Evolutionary conservation across 2,329 filamentous ascomycete species (phyloP).

Genomic region (Colletotrichum camelliae): DNA sequence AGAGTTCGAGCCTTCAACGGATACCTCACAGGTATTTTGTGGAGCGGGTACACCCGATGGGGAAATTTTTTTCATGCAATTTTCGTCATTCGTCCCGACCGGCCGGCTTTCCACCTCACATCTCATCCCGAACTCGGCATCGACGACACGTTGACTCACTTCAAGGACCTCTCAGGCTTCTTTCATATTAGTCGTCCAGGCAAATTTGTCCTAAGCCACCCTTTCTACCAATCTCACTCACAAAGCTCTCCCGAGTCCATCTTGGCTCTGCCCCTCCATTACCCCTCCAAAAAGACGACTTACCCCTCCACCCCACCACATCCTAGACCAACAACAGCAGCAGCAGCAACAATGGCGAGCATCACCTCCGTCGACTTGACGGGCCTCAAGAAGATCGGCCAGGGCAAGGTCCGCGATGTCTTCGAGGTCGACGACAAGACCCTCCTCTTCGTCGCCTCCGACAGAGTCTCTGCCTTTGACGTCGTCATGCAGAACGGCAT

Average conservation of each 20-base stretch:
- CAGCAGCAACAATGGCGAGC: constrained; percentile 2
- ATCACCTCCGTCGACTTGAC: constrained; percentile 21
- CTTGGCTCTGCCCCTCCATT: background rate
- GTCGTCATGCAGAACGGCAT: constrained; percentile 80
- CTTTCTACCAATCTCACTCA: background rate
- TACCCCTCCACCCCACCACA: constrained; percentile 15
- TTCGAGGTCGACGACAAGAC: constrained; percentile 74
- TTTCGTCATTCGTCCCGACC: constrained; percentile 1
- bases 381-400: constrained; percentile 28
- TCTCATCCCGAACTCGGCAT: constrained; percentile 8
- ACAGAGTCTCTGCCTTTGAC: constrained; percentile 96
- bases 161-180: background rate
- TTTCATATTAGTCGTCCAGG: background rate
- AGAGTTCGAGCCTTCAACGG: background rate
- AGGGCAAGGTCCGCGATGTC: constrained; percentile 80
- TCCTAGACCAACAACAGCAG: background rate
- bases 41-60: constrained; percentile 14
- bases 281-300: background rate
- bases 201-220: background rate
- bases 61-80: constrained; percentile 17
- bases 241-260: background rate
- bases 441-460: constrained; percentile 83
- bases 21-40: background rate
- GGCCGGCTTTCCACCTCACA: background rate
- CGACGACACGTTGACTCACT: constrained; percentile 2